These are phyloP conservation scores for Kuraishia hungarica DNA, from an alignment of 805 yeast species.

Conservation along the genomic window DNA sequence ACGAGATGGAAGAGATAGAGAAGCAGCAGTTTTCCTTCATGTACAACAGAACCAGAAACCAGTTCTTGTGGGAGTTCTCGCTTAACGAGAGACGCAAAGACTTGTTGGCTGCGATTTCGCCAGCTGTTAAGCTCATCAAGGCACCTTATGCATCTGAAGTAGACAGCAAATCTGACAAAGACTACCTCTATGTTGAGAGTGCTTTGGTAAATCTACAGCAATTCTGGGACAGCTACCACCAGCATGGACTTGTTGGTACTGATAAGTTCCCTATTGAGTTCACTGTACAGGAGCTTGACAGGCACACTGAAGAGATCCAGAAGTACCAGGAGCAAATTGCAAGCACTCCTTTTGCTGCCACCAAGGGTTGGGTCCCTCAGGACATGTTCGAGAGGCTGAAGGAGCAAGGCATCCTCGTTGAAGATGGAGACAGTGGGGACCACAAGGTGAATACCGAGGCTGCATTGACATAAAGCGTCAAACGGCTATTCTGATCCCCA, in stretches of 20 bases:
- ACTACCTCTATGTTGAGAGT: slow-evolving; percentile 56
- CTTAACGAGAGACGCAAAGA: slow-evolving; percentile 57
- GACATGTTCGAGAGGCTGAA: slow-evolving; percentile 74
- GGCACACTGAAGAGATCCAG: slow-evolving; percentile 46
- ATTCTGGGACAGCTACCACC: slow-evolving; percentile 60
- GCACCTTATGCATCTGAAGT: slow-evolving; percentile 54
- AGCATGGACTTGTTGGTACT: slow-evolving; percentile 44
- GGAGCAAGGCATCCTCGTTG: slow-evolving; percentile 59
- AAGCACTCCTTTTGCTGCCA: slow-evolving; percentile 75
- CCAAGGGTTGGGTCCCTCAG: slow-evolving; percentile 95
- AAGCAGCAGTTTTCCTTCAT: slow-evolving; percentile 78
- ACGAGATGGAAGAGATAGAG: slow-evolving; percentile 59
- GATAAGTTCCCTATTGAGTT: slow-evolving; percentile 53
- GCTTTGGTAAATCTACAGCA: slow-evolving; percentile 55
- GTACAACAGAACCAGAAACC: slow-evolving; percentile 85
- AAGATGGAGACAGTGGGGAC: slow-evolving; percentile 47
- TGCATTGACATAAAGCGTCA: slow-evolving; percentile 2
- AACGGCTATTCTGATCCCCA: too few relatives aligned
- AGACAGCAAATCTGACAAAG: slow-evolving; percentile 49
- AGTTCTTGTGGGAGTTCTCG: slow-evolving; percentile 77
- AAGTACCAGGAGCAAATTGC: slow-evolving; percentile 62
- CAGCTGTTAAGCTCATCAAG: slow-evolving; percentile 64
- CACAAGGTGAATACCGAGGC: slow-evolving; percentile 27
- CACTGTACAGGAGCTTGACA: slow-evolving; percentile 46
- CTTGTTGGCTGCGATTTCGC: slow-evolving; percentile 76